A percentile compares a stretch with the other conserved stretches of the same genome.
These are phyloP conservation scores for Botrytis paeoniae DNA, from an alignment of 2,329 filamentous ascomycete genomes.

Conservation along the genomic window DNA sequence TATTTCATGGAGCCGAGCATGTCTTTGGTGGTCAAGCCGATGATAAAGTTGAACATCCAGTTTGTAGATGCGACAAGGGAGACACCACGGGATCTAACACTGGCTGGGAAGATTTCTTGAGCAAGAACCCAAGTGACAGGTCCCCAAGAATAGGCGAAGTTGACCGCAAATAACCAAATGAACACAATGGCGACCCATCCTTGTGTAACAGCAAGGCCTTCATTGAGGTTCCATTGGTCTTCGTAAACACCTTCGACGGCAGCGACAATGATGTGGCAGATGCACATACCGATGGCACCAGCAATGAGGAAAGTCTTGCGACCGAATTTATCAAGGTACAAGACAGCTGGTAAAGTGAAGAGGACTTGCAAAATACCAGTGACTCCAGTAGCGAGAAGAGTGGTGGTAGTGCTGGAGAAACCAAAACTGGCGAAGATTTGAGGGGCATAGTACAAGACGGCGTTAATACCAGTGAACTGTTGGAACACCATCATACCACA, in stretches of 20 bases:
- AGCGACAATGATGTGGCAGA: conserved; percentile 57
- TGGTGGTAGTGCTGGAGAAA: conserved; percentile 44
- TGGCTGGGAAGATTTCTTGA: conserved; percentile 42
- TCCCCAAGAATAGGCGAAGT: conserved; percentile 39
- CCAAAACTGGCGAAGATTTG: conserved; percentile 45
- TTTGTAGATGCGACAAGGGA: conserved; percentile 45
- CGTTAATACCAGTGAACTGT: conserved; percentile 46
- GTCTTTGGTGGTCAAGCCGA: conserved; percentile 46
- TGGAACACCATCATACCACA: conserved; percentile 52
- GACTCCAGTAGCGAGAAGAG: conserved; percentile 65
- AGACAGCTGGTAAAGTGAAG: conserved; percentile 60
- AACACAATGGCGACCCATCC: conserved; percentile 42
- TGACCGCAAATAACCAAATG: conserved; percentile 37
- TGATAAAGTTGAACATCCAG: conserved; percentile 48
- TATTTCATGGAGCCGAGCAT: conserved; percentile 45
- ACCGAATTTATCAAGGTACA: conserved; percentile 63
- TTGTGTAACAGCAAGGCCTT: conserved; percentile 27
- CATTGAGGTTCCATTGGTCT: conserved; percentile 38
- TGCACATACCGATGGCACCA: conserved; percentile 64
- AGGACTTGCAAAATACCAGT: conserved; percentile 67
- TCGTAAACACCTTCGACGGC: conserved; percentile 43
- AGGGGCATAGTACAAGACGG: conserved; percentile 47
- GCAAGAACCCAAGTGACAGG: conserved; percentile 40
- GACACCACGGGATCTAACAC: conserved; percentile 42
- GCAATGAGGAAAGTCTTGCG: conserved; percentile 58